phyloP scores from a whole-genome alignment of 2,329 filamentous ascomycete genomes.

The Fonsecaea pugnacius region DNA sequence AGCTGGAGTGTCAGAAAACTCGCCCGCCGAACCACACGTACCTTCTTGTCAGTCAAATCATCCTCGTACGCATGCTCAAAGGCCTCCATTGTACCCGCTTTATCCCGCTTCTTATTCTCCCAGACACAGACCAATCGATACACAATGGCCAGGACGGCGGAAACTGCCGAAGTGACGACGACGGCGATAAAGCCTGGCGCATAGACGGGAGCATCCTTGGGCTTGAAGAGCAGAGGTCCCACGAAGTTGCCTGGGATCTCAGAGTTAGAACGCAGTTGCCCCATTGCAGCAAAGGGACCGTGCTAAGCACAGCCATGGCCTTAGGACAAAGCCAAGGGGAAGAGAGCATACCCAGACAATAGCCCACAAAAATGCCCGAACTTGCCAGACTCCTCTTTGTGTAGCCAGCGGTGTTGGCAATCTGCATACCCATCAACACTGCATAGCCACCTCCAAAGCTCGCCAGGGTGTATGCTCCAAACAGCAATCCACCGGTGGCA shows the following conservation, averaged over 20 bases:
- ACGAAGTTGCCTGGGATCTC: slow-evolving; percentile 25
- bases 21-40: not conserved
- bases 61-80: slow-evolving; percentile 60
- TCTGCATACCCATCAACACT: slow-evolving; percentile 56
- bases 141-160: slow-evolving; percentile 39
- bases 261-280: slow-evolving; percentile 44
- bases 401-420: slow-evolving; percentile 42
- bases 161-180: slow-evolving; percentile 18
- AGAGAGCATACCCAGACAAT: slow-evolving; percentile 49
- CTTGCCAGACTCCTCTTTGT: slow-evolving; percentile 36
- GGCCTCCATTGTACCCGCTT: slow-evolving; percentile 45
- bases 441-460: slow-evolving; percentile 55
- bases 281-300: slow-evolving; percentile 32
- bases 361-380: slow-evolving; percentile 35
- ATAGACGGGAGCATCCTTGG: slow-evolving; percentile 41
- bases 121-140: slow-evolving; percentile 37
- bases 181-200: slow-evolving; percentile 43
- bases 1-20: too few relatives aligned
- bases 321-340: slow-evolving; percentile 35
- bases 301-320: slow-evolving; percentile 39
- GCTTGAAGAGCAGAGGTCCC: slow-evolving; percentile 26
- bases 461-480: slow-evolving; percentile 56
- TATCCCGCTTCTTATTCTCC: slow-evolving; percentile 30
- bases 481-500: slow-evolving; percentile 52
- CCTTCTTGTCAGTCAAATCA: slow-evolving; percentile 54